Evolutionary conservation across 352 stramenopile species (phyloP).

Genomic region (Globisporangium nodosum): DNA sequence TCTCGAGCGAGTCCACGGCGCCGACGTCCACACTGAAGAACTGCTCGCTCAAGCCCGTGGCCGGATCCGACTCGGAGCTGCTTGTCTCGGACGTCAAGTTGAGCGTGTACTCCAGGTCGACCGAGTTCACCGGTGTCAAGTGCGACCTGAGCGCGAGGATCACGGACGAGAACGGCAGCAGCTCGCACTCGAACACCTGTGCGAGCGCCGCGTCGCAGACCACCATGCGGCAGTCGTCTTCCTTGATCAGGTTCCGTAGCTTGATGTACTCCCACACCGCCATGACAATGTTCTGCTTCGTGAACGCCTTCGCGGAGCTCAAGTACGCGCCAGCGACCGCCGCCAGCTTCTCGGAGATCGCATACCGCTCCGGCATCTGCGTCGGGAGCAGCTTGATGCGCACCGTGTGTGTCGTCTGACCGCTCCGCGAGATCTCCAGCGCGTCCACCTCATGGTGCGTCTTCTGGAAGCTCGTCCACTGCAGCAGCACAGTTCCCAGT

Average conservation of each 20-base stretch:
- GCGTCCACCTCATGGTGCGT: constrained; percentile 52
- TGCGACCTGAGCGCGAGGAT: constrained; percentile 64
- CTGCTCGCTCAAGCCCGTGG: constrained; percentile 36
- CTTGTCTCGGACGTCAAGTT: constrained; percentile 21
- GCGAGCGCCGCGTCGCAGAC: constrained; percentile 47
- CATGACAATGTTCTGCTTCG: constrained; percentile 70
- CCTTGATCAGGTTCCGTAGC: constrained; percentile 65
- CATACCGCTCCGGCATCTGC: constrained; percentile 51
- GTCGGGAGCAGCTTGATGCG: constrained; percentile 63
- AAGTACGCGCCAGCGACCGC: constrained; percentile 35
- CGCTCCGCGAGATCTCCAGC: constrained; percentile 45
- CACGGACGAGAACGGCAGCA: constrained; percentile 63
- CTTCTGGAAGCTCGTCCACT: constrained; percentile 82
- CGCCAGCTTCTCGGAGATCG: constrained; percentile 42
- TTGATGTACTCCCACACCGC: constrained; percentile 80
- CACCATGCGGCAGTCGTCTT: constrained; percentile 73
- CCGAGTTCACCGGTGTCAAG: constrained; percentile 38
- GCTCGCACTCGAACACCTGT: constrained; percentile 60
- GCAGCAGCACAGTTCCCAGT: background rate
- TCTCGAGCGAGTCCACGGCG: constrained; percentile 44
- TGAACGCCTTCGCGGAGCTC: constrained; percentile 37
- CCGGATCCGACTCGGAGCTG: constrained; percentile 13
- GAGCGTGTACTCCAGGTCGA: constrained; percentile 64
- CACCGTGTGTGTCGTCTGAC: constrained; percentile 46
- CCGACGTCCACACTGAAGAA: constrained; percentile 60